Evolutionary conservation across 495 filamentous ascomycete species (phyloP).

Genomic region (Tuber calosporum): DNA sequence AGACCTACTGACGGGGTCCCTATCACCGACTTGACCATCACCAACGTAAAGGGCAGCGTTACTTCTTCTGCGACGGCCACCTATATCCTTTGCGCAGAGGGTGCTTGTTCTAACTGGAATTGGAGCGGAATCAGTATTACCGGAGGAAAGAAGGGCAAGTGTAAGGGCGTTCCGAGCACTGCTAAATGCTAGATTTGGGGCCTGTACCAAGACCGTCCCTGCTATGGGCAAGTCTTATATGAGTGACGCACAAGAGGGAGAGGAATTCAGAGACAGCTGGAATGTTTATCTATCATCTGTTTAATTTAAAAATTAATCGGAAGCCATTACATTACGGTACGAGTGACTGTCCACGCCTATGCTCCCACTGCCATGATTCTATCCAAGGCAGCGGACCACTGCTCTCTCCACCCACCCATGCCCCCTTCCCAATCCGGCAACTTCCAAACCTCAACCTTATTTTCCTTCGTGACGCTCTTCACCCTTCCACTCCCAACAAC

Average conservation of each 20-base stretch:
- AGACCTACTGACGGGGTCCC: constrained; percentile 55
- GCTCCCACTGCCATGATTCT: constrained; percentile 29
- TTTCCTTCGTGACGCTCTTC: constrained; percentile 4
- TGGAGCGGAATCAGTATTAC: constrained; percentile 48
- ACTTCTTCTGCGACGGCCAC: constrained; percentile 44
- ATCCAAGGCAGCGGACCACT: constrained; percentile 43
- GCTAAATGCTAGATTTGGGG: constrained; percentile 44
- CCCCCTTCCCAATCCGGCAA: constrained; percentile 31
- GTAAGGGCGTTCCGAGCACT: constrained; percentile 46
- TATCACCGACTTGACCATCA: constrained; percentile 55
- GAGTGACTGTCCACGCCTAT: constrained; percentile 6
- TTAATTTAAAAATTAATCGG: not conserved
- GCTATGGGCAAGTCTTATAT: not conserved
- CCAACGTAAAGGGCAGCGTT: constrained; percentile 51
- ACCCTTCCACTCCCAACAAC: not conserved
- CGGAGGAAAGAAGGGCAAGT: constrained; percentile 49
- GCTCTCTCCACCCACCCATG: constrained; percentile 31
- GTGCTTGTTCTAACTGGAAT: constrained; percentile 48
- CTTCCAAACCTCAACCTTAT: constrained; percentile 19
- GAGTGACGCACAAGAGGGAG: not conserved
- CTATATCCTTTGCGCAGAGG: constrained; percentile 53
- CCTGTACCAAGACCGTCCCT: not conserved
- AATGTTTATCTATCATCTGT: not conserved
- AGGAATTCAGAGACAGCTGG: not conserved
- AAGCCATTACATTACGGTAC: not conserved